phyloP scores from a whole-genome alignment of 306 rosid genomes.

The Prunus armeniaca region DNA sequence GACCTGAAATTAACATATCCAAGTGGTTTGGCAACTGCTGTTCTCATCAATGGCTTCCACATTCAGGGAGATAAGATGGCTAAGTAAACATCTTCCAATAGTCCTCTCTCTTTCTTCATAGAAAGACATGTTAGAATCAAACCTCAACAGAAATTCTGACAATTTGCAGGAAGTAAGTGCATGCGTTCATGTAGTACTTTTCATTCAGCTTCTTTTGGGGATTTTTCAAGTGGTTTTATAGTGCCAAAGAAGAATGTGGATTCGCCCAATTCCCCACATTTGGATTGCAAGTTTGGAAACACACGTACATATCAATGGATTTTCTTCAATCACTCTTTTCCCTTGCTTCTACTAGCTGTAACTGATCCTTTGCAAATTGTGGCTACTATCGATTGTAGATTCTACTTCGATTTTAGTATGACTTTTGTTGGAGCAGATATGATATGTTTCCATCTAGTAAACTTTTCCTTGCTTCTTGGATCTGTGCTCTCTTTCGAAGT shows the following conservation, averaged over 20 bases:
- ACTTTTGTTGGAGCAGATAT: slow-evolving; percentile 94
- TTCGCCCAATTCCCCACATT: slow-evolving; percentile 86
- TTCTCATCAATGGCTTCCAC: slow-evolving; percentile 94
- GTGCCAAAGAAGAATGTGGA: slow-evolving; percentile 73
- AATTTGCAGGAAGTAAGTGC: slow-evolving; percentile 69
- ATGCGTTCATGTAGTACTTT: slow-evolving; percentile 76
- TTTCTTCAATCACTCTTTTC: neutral
- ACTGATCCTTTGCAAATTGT: neutral
- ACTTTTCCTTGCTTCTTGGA: slow-evolving; percentile 85
- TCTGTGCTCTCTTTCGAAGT: slow-evolving; percentile 75
- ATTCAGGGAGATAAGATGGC: slow-evolving; percentile 87
- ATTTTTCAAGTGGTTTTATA: slow-evolving; percentile 86
- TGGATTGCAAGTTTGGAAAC: slow-evolving; percentile 86
- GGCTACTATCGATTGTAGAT: slow-evolving; percentile 43
- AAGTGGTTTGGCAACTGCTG: slow-evolving; percentile 91
- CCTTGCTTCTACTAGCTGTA: neutral
- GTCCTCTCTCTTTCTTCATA: neutral
- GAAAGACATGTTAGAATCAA: neutral
- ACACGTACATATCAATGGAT: slow-evolving; percentile 42
- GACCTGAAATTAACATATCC: slow-evolving; percentile 86
- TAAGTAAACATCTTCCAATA: slow-evolving; percentile 39
- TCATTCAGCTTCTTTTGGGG: slow-evolving; percentile 91
- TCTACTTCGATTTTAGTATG: slow-evolving; percentile 74
- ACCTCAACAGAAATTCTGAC: neutral
- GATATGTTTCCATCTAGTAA: slow-evolving; percentile 86